A percentile compares a stretch with the other conserved stretches of the same genome.
phyloP scores from a whole-genome alignment of 345 rosid species.

The Salix koriyanagi region DNA sequence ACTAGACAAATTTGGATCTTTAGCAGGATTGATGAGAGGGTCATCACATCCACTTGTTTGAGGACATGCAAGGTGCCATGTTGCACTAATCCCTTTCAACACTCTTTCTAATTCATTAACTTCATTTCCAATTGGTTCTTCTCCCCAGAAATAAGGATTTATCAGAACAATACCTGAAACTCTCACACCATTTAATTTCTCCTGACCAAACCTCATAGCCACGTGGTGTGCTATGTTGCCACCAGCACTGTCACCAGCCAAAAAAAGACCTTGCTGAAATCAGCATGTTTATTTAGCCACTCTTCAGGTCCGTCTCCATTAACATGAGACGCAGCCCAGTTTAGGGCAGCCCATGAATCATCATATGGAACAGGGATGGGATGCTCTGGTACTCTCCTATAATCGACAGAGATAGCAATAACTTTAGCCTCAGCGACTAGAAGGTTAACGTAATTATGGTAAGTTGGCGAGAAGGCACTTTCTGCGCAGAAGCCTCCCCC shows the following conservation, averaged over 20 bases:
- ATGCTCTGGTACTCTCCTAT: slow-evolving; percentile 20
- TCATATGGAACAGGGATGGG: slow-evolving; percentile 19
- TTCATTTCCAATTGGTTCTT: slow-evolving; percentile 13
- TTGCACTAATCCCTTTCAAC: neutral
- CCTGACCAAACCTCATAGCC: slow-evolving; percentile 8
- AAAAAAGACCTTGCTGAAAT: slow-evolving; percentile 21
- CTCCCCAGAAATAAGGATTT: slow-evolving; percentile 25
- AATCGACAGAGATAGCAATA: slow-evolving; percentile 21
- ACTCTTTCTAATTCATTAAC: neutral
- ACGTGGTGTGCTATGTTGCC: slow-evolving; percentile 33
- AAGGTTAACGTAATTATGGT: slow-evolving; percentile 11
- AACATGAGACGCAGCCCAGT: slow-evolving; percentile 20
- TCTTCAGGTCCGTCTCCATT: slow-evolving; percentile 21
- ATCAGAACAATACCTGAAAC: slow-evolving; percentile 12
- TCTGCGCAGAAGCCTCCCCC: slow-evolving; percentile 24
- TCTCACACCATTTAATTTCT: neutral
- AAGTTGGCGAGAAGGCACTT: slow-evolving; percentile 16
- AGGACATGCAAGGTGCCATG: slow-evolving; percentile 19
- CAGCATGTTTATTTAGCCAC: slow-evolving; percentile 35
- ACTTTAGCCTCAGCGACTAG: slow-evolving; percentile 13
- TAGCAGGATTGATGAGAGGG: slow-evolving; percentile 11
- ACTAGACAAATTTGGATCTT: slow-evolving; percentile 3
- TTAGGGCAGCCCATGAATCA: slow-evolving; percentile 22
- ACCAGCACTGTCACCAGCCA: slow-evolving; percentile 43
- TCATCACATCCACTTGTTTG: slow-evolving; percentile 21